Conservation (phyloP, 1,284 basidiomycete species). For the Neolentinus lepideus region DNA sequence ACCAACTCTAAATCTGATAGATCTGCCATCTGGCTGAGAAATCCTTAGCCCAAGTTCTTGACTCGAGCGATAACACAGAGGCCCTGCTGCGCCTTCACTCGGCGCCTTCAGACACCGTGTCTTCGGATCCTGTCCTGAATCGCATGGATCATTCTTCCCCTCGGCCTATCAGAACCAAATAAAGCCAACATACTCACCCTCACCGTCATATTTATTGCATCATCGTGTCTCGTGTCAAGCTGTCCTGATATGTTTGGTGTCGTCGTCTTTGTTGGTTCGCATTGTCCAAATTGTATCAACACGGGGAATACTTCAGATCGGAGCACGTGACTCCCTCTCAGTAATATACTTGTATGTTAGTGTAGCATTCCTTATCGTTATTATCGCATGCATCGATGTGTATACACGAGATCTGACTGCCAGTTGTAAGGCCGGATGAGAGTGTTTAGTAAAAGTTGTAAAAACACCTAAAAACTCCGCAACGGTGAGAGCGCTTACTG, state of each 20-base stretch:
- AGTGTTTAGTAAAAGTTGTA: background rate
- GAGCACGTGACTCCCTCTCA: background rate
- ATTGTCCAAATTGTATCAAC: background rate
- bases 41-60: slow-evolving; percentile 60
- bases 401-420: background rate
- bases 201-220: background rate
- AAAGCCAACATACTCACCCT: background rate
- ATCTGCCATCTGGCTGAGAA: slow-evolving; percentile 62
- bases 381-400: background rate
- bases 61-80: slow-evolving; percentile 56
- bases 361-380: background rate
- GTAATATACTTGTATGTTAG: slow-evolving; percentile 1
- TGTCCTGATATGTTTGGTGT: background rate
- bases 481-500: background rate
- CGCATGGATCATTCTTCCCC: slow-evolving; percentile 15
- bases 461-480: background rate
- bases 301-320: background rate
- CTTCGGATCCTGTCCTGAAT: slow-evolving; percentile 3
- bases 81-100: slow-evolving; percentile 57
- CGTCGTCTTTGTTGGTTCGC: background rate
- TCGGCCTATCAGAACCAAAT: slow-evolving; percentile 24
- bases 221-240: background rate
- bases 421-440: background rate
- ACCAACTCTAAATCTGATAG: slow-evolving; percentile 25
- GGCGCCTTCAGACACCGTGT: slow-evolving; percentile 3